Evolutionary conservation across 441 rosid species (phyloP).

Genomic region (Populus hybrid): DNA sequence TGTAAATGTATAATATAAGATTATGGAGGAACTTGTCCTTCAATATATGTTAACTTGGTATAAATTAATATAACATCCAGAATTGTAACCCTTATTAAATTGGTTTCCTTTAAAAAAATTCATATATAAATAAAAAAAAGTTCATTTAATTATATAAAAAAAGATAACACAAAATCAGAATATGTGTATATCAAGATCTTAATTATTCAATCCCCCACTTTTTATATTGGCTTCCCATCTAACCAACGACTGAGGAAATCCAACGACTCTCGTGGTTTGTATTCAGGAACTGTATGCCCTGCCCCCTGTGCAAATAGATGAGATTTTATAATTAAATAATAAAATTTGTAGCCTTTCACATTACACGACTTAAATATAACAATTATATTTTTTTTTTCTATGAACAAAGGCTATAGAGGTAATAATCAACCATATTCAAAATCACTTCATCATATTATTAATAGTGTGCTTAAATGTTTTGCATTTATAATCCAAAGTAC

Average conservation of each 20-base stretch:
- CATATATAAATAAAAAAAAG: background rate
- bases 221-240: conserved; percentile 31
- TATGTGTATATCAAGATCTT: background rate
- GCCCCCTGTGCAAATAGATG: conserved; percentile 42
- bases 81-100: too few relatives aligned
- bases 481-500: too few relatives aligned
- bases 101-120: background rate
- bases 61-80: too few relatives aligned
- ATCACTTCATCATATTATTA: background rate
- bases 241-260: conserved; percentile 41
- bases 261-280: conserved; percentile 53
- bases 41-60: too few relatives aligned
- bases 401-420: background rate
- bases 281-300: conserved; percentile 68
- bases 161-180: background rate
- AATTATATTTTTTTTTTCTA: background rate
- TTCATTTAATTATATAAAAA: background rate
- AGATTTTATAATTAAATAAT: too few relatives aligned
- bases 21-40: too few relatives aligned
- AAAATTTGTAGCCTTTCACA: background rate
- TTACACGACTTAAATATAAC: background rate
- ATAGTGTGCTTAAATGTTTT: too few relatives aligned
- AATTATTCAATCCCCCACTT: background rate
- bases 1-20: too few relatives aligned
- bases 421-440: background rate